These are phyloP conservation scores for Curvularia sp. DNA, from an alignment of 2,329 filamentous ascomycete genomes.

Conservation along the genomic window DNA sequence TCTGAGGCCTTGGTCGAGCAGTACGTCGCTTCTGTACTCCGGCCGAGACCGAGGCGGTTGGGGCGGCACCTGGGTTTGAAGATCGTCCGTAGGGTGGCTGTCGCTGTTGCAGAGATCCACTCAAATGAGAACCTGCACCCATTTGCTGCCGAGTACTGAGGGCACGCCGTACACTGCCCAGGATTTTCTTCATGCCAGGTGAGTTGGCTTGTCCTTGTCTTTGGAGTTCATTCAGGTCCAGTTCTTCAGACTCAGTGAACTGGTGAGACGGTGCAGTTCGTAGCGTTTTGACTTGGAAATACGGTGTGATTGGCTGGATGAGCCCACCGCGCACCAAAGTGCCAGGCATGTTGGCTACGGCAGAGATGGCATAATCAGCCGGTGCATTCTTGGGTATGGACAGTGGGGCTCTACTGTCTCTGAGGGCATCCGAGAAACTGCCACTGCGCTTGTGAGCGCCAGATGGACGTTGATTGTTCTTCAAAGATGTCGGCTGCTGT, in stretches of 20 bases:
- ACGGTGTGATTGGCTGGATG: conserved; percentile 81
- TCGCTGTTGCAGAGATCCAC: conserved; percentile 28
- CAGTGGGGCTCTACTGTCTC: conserved; percentile 68
- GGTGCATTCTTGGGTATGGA: conserved; percentile 56
- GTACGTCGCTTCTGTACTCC: conserved; percentile 45
- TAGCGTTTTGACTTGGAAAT: conserved; percentile 65
- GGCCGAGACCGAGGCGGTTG: conserved; percentile 35
- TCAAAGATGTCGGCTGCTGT: conserved; percentile 37
- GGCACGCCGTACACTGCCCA: conserved; percentile 85
- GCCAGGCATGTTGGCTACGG: conserved; percentile 74
- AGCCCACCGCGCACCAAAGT: conserved; percentile 87
- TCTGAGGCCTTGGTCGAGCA: conserved; percentile 51
- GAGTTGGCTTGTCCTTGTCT: conserved; percentile 34
- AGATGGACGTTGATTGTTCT: conserved; percentile 36
- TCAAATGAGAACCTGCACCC: conserved; percentile 34
- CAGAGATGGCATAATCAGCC: conserved; percentile 56
- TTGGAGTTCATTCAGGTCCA: conserved; percentile 32
- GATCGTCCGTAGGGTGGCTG: conserved; percentile 36
- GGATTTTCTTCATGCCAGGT: conserved; percentile 82
- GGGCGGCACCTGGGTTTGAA: conserved; percentile 40
- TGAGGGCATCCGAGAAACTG: conserved; percentile 83
- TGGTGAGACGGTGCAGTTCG: conserved; percentile 45
- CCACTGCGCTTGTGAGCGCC: conserved; percentile 79
- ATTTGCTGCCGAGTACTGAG: conserved; percentile 66
- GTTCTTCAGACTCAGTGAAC: conserved; percentile 41